Evolutionary conservation across 2,329 filamentous ascomycete species (phyloP), one percentile per base, ranked within the genome.

Genomic region (Xylaria sp.): DNA sequence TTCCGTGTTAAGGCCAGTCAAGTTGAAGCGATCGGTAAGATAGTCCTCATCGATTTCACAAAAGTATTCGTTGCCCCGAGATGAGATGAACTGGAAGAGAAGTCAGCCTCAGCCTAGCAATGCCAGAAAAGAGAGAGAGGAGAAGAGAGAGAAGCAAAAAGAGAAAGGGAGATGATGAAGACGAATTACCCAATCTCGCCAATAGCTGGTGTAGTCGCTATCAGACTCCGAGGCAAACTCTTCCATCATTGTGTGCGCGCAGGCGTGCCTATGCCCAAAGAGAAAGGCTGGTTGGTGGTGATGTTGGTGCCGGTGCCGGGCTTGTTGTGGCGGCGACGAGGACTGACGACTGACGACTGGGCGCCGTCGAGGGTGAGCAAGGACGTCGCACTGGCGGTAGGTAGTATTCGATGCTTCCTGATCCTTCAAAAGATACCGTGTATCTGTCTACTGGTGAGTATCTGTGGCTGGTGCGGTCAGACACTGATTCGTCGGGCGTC

Each of bases 1-100:
- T 80, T 99, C 96, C 44, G 94, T 95, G 83, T 98, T 98, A 60
- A 99, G 88, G 46, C 96, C 96, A 0, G 96, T 99, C 70, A 99
- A 86, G 83, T 99, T 99, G 88, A 99, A 99, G 60, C 96, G 91
- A 81, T 99, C 96, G 61, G 94, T 98, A 56, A 99, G 88, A 82
- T 99, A 99, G 78, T 99, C 96, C 81, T 99, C 96, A 82, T 99
- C 96, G 77, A 99, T 98, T 80, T 99, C 96, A 88, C 96, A 99
- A 78, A 98, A 99, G 83, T 99, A 99, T 81, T 99, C 96, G 83
- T 99, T 98, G 73, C 96, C 96, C 65, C 96, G 90, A 6, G 94
- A 97, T 4, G 95, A 98, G 77, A 98, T 98, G 81, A 99, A 99
- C 96, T 99, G 64, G n/a, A 67, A 18, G 60, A 23, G 37, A 20